These are phyloP conservation scores for Hapsidospora chrysogenum DNA, from an alignment of 495 filamentous ascomycete genomes.

Conservation along the genomic window DNA sequence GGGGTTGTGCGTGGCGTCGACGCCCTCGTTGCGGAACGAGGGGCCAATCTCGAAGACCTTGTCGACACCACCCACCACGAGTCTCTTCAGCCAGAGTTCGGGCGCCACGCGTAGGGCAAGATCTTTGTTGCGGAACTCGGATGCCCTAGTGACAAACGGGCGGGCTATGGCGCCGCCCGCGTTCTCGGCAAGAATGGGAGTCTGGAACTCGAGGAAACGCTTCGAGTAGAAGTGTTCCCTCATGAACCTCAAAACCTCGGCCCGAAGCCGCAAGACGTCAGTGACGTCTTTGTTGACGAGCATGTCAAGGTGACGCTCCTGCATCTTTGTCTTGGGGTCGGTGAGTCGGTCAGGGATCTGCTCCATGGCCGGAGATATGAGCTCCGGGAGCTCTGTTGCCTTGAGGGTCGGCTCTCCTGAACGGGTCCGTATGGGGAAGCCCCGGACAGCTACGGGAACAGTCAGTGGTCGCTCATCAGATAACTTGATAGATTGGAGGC, in stretches of 20 bases:
- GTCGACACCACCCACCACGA: slow-evolving; percentile 86
- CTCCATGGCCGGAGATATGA: slow-evolving; percentile 64
- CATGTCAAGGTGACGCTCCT: slow-evolving; percentile 66
- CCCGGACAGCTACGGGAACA: slow-evolving; percentile 46
- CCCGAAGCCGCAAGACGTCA: slow-evolving; percentile 58
- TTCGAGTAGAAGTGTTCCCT: slow-evolving; percentile 53
- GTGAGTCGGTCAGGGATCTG: slow-evolving; percentile 48
- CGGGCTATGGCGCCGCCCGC: slow-evolving; percentile 74
- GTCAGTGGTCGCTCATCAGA: slow-evolving; percentile 5
- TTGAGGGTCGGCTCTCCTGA: slow-evolving; percentile 65
- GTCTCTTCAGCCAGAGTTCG: slow-evolving; percentile 89
- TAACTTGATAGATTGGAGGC: slow-evolving; percentile 4
- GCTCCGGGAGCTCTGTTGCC: slow-evolving; percentile 44
- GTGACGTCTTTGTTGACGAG: slow-evolving; percentile 47
- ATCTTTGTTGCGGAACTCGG: slow-evolving; percentile 48
- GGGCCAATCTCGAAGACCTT: slow-evolving; percentile 86
- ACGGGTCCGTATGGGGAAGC: slow-evolving; percentile 51
- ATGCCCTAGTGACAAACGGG: slow-evolving; percentile 63
- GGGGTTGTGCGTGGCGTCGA: slow-evolving; percentile 94
- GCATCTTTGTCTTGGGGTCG: slow-evolving; percentile 46
- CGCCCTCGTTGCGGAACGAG: slow-evolving; percentile 88
- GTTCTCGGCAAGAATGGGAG: slow-evolving; percentile 61
- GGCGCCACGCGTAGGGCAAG: slow-evolving; percentile 74
- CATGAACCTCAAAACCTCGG: slow-evolving; percentile 55
- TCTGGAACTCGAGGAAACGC: slow-evolving; percentile 72